Base-by-base conservation (phyloP, 2,329 filamentous ascomycete species). In the Diaporthe aspalathi region DNA sequence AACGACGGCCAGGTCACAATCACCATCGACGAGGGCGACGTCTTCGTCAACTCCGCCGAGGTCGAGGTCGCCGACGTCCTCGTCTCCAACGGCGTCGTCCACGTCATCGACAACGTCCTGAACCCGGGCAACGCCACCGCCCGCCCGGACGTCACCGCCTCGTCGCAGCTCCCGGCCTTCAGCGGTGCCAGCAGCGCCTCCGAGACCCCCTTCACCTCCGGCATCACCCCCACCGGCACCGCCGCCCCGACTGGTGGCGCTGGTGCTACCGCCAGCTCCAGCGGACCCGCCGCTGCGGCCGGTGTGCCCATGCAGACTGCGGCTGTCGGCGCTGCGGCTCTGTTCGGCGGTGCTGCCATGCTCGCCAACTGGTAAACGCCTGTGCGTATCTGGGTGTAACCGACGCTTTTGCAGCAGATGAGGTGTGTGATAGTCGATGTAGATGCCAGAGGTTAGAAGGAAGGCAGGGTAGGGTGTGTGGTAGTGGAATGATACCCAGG, bases 11-110 rank as follows among this genome's bases (percentile, higher is more conserved):
- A 81, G 54, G 72, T 89, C 6, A 84, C 80, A 17, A 81, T 89
- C 57, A 80, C 79, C 4, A 77, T 85, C 7, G 75, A 81, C 57
- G 78, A 83, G 62, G 83, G 81, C 16, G 77, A 76, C 2, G 77
- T 83, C 24, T 88, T 82, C 74, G 82, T 86, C 69, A 88, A 89
- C 81, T 82, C 83, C n/a, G 87, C 87, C 4, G 83, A 85, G 75
- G 80, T 90, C 29, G 79, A 86, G n/a, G 80, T 83, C 72, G 80
- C 84, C 1, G 86, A 90, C 74, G 83, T 88, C 40, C 80, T 90
- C 20, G 78, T 88, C 56, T 84, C 86, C 69, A 90, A 90, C 75
- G 88, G 88, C 49, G 86, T 90, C 62, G 78, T 89, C 24, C 89
- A 90, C 77, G 81, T 90, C 54, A 83, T 90, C 70, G 88, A 91